These are phyloP conservation scores for Myxozyma lipomycoides DNA, from an alignment of 805 yeast genomes.

Conservation along the genomic window DNA sequence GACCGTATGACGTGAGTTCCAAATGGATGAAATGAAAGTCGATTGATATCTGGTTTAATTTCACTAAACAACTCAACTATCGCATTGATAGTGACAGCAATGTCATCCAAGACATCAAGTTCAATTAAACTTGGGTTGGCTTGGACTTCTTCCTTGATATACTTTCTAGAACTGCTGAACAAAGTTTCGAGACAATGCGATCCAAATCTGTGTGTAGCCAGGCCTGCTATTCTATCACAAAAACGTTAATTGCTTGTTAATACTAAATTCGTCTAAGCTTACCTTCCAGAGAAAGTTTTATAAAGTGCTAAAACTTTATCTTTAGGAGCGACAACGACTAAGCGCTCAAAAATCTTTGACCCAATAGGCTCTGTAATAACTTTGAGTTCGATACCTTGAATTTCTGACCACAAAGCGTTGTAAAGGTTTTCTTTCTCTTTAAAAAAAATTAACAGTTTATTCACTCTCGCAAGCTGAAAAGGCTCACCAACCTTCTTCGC, in stretches of 20 bases:
- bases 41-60: constrained; percentile 53
- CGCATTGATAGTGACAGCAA: constrained; percentile 3
- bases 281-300: constrained; percentile 62
- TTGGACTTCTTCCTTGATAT: constrained; percentile 5
- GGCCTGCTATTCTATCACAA: constrained; percentile 49
- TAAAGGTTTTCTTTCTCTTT: constrained; percentile 66
- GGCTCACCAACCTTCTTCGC: constrained; percentile 44
- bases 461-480: not conserved
- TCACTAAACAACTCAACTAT: constrained; percentile 39
- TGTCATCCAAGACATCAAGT: not conserved
- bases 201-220: constrained; percentile 83
- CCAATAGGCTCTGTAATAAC: constrained; percentile 91
- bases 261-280: not conserved
- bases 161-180: constrained; percentile 39
- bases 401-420: constrained; percentile 75
- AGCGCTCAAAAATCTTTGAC: constrained; percentile 85
- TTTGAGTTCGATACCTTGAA: constrained; percentile 84
- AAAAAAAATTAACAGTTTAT: not conserved
- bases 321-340: constrained; percentile 63
- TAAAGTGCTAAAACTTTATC: constrained; percentile 60
- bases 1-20: constrained; percentile 85
- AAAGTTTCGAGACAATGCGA: constrained; percentile 92
- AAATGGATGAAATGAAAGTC: constrained; percentile 69
- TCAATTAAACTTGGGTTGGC: constrained; percentile 1
- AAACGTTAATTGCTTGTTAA: too few species aligned